Evolutionary conservation across 768 basidiomycete genomes (phyloP).

Genomic region (Termitomyces sp.): DNA sequence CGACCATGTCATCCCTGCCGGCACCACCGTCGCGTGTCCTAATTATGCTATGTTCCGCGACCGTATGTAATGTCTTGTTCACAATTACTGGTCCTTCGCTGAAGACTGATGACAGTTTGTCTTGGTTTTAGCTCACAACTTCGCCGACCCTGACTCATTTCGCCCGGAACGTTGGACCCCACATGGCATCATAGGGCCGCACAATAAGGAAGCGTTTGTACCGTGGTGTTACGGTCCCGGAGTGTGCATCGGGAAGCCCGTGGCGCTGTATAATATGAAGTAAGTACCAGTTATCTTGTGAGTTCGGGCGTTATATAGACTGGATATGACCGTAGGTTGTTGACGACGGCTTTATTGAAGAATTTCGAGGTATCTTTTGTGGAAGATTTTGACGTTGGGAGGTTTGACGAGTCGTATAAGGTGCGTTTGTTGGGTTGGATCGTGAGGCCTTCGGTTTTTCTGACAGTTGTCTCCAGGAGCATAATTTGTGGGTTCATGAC

Average conservation of each 20-base stretch:
- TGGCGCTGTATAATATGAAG: conserved; percentile 24
- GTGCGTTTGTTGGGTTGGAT: conserved; percentile 4
- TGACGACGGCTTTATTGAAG: conserved; percentile 11
- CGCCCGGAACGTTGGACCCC: conserved; percentile 18
- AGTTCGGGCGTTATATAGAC: neutral
- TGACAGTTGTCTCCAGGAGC: conserved; percentile 11
- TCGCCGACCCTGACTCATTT: conserved; percentile 16
- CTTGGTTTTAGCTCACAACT: conserved; percentile 13
- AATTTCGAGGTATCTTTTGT: conserved; percentile 14
- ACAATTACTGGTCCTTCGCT: neutral
- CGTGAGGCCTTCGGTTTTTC: neutral
- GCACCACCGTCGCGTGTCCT: conserved; percentile 13
- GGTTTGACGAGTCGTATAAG: conserved; percentile 19
- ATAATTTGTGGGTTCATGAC: conserved; percentile 21
- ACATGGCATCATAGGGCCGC: neutral
- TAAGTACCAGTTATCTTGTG: neutral
- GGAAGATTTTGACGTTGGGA: conserved; percentile 11
- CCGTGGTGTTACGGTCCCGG: conserved; percentile 18
- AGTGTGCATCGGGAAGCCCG: conserved; percentile 21
- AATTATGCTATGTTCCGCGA: conserved; percentile 14
- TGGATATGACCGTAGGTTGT: conserved; percentile 7
- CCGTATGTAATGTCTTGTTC: conserved; percentile 1
- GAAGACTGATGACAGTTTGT: no score
- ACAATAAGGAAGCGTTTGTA: conserved; percentile 15
- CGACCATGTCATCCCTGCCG: conserved; percentile 5